Evolutionary conservation across 371 early-diverging fungal species (phyloP).

Genomic region (Lichtheimia ornata): DNA sequence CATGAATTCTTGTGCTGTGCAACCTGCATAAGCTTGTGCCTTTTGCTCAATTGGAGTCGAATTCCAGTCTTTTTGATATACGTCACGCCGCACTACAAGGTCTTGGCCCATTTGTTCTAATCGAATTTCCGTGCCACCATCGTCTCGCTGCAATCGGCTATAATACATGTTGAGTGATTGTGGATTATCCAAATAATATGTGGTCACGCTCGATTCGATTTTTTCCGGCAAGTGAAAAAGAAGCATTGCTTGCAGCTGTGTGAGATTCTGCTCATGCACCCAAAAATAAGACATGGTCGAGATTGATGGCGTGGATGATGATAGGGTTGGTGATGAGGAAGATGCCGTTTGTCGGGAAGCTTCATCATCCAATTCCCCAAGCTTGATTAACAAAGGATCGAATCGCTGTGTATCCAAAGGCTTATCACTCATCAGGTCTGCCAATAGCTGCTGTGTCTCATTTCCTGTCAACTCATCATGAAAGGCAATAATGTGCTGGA

Average conservation of each 20-base stretch:
- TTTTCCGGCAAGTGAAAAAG: constrained; percentile 59
- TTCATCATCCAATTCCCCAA: constrained; percentile 35
- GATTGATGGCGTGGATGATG: constrained; percentile 56
- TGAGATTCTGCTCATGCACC: constrained; percentile 98
- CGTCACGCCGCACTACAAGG: constrained; percentile 44
- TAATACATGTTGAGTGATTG: constrained; percentile 84
- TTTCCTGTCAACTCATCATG: constrained; percentile 74
- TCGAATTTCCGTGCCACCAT: constrained; percentile 85
- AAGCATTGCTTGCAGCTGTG: constrained; percentile 89
- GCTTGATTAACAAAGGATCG: constrained; percentile 14
- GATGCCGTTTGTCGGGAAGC: too few relatives aligned
- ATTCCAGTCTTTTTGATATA: constrained; percentile 80
- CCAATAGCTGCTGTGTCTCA: constrained; percentile 63
- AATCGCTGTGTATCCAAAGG: constrained; percentile 27
- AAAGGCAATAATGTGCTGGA: constrained; percentile 87
- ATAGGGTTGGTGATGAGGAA: constrained; percentile 59
- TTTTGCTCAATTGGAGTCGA: too few relatives aligned
- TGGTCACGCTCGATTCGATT: constrained; percentile 73
- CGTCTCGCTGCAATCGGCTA: constrained; percentile 86
- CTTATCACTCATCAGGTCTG: constrained; percentile 2
- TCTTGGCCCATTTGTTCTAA: constrained; percentile 86
- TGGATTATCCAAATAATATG: constrained; percentile 95
- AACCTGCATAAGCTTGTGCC: too few relatives aligned
- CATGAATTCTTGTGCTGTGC: too few relatives aligned
- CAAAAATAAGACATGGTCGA: constrained; percentile 77